phyloP scores from a whole-genome alignment of 139 green algal species.

The Chlamydomonas sphaeroides region DNA sequence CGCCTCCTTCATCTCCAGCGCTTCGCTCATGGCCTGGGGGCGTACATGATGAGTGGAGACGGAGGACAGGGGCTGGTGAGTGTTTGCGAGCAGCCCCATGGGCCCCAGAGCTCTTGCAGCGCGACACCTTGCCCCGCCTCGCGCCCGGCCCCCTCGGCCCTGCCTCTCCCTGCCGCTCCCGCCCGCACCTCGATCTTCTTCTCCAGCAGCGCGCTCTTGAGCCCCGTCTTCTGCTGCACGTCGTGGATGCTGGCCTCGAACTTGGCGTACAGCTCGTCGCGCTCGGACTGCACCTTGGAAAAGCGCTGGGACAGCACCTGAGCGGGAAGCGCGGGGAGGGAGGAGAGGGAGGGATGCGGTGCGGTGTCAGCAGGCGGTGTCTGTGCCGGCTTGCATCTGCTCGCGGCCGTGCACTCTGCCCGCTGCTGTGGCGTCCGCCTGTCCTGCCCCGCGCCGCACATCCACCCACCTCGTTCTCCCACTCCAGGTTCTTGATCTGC shows the following conservation, averaged over 20 bases:
- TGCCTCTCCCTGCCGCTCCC: neutral
- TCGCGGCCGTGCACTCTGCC: neutral
- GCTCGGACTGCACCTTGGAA: conserved; percentile 68
- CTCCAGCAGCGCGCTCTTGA: conserved; percentile 72
- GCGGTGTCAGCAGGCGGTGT: too few species aligned
- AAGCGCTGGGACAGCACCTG: conserved; percentile 83
- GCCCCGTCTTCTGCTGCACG: conserved; percentile 80
- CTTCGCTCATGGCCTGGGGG: conserved; percentile 59
- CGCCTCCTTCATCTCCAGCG: conserved; percentile 80
- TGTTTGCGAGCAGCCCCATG: too few species aligned
- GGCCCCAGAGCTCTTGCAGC: too few species aligned
- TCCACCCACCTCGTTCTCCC: conserved; percentile 84
- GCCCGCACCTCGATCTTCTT: conserved; percentile 52
- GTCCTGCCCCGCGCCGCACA: too few species aligned
- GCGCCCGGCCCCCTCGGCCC: too few species aligned
- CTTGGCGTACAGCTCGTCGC: conserved; percentile 80
- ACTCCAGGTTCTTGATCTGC: conserved; percentile 86
- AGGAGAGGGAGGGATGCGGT: too few species aligned
- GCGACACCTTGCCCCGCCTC: neutral
- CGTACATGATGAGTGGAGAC: neutral
- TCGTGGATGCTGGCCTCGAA: conserved; percentile 84
- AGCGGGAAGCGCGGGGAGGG: neutral
- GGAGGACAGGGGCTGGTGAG: too few species aligned
- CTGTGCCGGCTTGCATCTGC: neutral
- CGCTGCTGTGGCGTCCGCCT: too few species aligned